Evolutionary conservation across 495 filamentous ascomycete genomes (phyloP), one percentile per base, ranked within the genome.

Genomic region (Xeromyces bisporus): DNA sequence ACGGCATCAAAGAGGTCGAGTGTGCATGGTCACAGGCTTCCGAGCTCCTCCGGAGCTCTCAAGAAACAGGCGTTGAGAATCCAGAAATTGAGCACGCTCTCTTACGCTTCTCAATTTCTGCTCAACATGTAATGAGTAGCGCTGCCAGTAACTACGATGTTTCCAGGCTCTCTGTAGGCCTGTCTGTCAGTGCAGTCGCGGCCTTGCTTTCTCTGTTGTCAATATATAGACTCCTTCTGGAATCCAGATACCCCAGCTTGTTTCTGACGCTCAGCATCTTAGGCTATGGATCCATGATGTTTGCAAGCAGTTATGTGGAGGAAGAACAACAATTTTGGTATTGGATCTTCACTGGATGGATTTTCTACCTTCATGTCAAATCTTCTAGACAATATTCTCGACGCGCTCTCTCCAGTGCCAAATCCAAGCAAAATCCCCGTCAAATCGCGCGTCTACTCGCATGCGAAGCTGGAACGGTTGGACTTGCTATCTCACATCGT

Each of bases 321-420:
- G 89, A 99, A 52, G 89, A 99, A 47, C 89, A 96, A 15, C 78
- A 94, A 38, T 93, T 92, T 51, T 99, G 89, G 89, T 94, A 96
- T 51, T 93, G 86, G 85, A 48, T 69, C 11, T 71, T 77, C 8
- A 75, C 80, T 0, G 75, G 67, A 2, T 99, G 85, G 85, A 55
- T 80, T 25, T 55, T 67, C 26, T 67, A 70, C 37, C 55, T 91
- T 1, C 64, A 66, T 33, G 41, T 76, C 20, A 76, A 65, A 50
- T 60, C 52, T 29, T 49, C 43, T 28, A 30, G 36, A 31, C 27
- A 26, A 24, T 18, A 14, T 18, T 5, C 28, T 26, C 8, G 18
- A 10, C 26, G 11, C 7, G 4, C 23, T 18, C 36, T 33, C 11
- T 25, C 33, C 10, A 36, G 10, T 14, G 15, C 7, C 16, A 6